Conservation (phyloP, 768 basidiomycete genomes). For the Tulasnella sp. region DNA sequence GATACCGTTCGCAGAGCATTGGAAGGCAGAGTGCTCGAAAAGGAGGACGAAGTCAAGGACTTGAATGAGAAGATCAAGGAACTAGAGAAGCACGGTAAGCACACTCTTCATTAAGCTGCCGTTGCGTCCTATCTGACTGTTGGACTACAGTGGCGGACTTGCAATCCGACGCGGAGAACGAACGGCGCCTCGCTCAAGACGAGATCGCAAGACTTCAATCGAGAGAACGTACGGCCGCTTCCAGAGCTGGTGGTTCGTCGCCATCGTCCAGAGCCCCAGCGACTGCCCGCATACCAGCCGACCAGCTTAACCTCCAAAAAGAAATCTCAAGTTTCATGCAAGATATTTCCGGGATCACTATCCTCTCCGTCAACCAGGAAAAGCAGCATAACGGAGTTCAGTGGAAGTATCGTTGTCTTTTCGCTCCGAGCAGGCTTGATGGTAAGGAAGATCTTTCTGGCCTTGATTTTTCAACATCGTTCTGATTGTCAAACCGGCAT, state of each 20-base stretch:
- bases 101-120: neutral
- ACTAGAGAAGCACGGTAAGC: conserved; percentile 49
- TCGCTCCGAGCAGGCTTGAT: conserved; percentile 3
- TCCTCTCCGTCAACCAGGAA: conserved; percentile 1
- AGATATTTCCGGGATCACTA: conserved; percentile 7
- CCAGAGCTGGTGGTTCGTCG: conserved; percentile 33
- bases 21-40: conserved; percentile 41
- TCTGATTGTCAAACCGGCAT: neutral
- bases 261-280: neutral
- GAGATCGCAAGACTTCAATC: conserved; percentile 47
- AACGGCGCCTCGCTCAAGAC: neutral
- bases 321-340: neutral
- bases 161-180: neutral
- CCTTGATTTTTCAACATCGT: neutral
- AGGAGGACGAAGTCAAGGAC: conserved; percentile 34
- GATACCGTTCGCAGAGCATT: conserved; percentile 58
- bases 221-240: conserved; percentile 36
- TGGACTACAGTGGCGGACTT: conserved; percentile 37
- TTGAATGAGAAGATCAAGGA: conserved; percentile 48
- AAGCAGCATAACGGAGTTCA: conserved; percentile 1
- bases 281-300: neutral
- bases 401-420: conserved; percentile 20
- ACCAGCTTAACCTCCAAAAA: conserved; percentile 6
- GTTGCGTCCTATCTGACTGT: conserved; percentile 43
- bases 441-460: neutral